Percentiles rank a stretch among this genome's conserved stretches.
These are phyloP conservation scores for Eucalyptus cloeziana DNA, from an alignment of 345 rosid genomes.

Conservation along the genomic window DNA sequence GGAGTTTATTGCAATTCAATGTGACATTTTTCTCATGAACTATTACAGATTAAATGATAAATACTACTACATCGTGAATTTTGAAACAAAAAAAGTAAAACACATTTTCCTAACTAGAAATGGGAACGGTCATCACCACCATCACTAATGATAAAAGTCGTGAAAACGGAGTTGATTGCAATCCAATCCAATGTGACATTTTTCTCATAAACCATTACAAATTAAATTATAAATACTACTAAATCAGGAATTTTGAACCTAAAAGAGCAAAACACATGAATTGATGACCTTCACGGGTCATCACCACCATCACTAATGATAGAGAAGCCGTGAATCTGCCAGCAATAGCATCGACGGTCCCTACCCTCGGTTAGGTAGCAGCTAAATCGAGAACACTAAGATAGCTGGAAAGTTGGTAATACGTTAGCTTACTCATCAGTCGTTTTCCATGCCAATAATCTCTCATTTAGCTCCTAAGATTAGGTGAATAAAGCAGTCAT, in stretches of 20 bases:
- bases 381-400: neutral
- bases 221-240: neutral
- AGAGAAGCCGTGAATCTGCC: neutral
- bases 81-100: neutral
- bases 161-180: too few species aligned
- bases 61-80: neutral
- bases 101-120: neutral
- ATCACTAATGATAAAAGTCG: neutral
- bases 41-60: neutral
- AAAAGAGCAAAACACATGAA: neutral
- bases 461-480: neutral
- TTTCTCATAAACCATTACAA: neutral
- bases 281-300: neutral
- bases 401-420: neutral
- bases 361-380: neutral
- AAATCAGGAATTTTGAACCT: neutral
- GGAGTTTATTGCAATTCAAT: too few species aligned
- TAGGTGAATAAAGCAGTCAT: neutral
- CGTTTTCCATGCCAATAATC: neutral
- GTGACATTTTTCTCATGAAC: neutral
- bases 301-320: neutral
- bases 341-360: accelerated
- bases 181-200: too few species aligned
- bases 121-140: neutral
- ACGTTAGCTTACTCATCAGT: neutral